Conservation (phyloP, 768 basidiomycete species). For the Naematelia encephala region DNA sequence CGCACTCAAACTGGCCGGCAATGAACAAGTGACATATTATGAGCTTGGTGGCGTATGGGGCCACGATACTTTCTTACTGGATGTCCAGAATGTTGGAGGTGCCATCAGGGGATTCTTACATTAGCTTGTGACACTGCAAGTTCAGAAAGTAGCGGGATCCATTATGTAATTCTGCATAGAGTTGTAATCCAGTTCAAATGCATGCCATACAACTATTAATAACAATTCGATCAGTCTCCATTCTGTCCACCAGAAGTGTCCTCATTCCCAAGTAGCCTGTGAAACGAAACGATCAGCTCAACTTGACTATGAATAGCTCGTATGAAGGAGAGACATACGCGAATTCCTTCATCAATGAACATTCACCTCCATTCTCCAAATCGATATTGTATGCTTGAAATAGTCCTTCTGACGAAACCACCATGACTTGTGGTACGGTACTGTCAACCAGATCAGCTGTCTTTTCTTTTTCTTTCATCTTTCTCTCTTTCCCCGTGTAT, state of each 20-base stretch:
- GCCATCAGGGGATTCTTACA: slow-evolving; percentile 84
- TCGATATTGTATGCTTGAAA: slow-evolving; percentile 96
- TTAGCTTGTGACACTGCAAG: slow-evolving; percentile 14
- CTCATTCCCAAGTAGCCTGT: slow-evolving; percentile 36
- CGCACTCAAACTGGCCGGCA: slow-evolving; percentile 85
- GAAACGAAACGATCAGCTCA: slow-evolving; percentile 3
- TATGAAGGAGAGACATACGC: slow-evolving; percentile 52
- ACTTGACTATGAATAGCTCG: too few species aligned
- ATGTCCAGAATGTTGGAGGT: slow-evolving; percentile 83
- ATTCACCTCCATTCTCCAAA: slow-evolving; percentile 92
- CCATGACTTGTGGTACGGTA: slow-evolving; percentile 94
- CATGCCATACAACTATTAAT: slow-evolving; percentile 3
- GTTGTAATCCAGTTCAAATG: too few species aligned
- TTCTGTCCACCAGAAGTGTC: slow-evolving; percentile 20
- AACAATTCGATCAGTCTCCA: neutral
- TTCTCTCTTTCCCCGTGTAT: too few species aligned
- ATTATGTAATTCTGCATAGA: too few species aligned
- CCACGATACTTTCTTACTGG: slow-evolving; percentile 96
- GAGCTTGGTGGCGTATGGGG: slow-evolving; percentile 99
- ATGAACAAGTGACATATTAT: slow-evolving; percentile 85
- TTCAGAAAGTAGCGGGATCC: too few species aligned
- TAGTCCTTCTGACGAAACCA: slow-evolving; percentile 89
- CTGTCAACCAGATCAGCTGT: slow-evolving; percentile 53
- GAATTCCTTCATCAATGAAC: slow-evolving; percentile 90
- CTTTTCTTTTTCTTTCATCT: too few species aligned